Percentiles rank a stretch among this genome's conserved stretches.
phyloP scores from a whole-genome alignment of 768 basidiomycete genomes.

The Russula lepida region DNA sequence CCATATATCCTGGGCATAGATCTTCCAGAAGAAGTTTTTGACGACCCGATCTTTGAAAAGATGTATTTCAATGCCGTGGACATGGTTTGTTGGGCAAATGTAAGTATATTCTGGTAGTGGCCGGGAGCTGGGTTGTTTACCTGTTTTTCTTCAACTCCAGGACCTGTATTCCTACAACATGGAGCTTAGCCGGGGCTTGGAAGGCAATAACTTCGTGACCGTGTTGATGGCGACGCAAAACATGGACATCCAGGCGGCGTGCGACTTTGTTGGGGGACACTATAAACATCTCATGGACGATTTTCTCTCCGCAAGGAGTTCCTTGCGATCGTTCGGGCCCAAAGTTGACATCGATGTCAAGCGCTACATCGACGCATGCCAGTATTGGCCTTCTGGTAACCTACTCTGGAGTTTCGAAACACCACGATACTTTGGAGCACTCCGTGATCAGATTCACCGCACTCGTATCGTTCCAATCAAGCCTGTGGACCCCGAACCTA shows the following conservation, averaged over 20 bases:
- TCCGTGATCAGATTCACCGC: slow-evolving; percentile 40
- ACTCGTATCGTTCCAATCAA: slow-evolving; percentile 20
- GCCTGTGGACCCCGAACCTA: slow-evolving; percentile 20
- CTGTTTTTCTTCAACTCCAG: slow-evolving; percentile 27
- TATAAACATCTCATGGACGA: slow-evolving; percentile 43
- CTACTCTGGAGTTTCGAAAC: slow-evolving; percentile 64
- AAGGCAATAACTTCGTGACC: slow-evolving; percentile 60
- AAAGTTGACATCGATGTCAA: slow-evolving; percentile 43
- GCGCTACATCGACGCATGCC: slow-evolving; percentile 46
- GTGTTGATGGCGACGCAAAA: slow-evolving; percentile 52
- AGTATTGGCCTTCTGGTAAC: slow-evolving; percentile 56
- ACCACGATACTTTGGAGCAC: slow-evolving; percentile 56
- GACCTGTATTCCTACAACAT: slow-evolving; percentile 68
- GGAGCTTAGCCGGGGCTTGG: slow-evolving; percentile 58
- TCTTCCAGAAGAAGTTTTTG: slow-evolving; percentile 52
- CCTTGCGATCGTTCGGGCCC: slow-evolving; percentile 41
- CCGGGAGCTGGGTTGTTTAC: not conserved
- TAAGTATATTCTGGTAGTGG: slow-evolving; percentile 27
- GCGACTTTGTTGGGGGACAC: slow-evolving; percentile 46
- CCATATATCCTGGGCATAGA: slow-evolving; percentile 56
- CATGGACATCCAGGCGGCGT: slow-evolving; percentile 49
- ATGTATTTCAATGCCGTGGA: slow-evolving; percentile 55
- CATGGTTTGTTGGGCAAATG: slow-evolving; percentile 64
- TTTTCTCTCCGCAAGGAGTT: slow-evolving; percentile 39
- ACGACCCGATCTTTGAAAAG: slow-evolving; percentile 44